Evolutionary conservation across 495 filamentous ascomycete genomes (phyloP).

Genomic region (Pseudomonodictys pantanalensis): DNA sequence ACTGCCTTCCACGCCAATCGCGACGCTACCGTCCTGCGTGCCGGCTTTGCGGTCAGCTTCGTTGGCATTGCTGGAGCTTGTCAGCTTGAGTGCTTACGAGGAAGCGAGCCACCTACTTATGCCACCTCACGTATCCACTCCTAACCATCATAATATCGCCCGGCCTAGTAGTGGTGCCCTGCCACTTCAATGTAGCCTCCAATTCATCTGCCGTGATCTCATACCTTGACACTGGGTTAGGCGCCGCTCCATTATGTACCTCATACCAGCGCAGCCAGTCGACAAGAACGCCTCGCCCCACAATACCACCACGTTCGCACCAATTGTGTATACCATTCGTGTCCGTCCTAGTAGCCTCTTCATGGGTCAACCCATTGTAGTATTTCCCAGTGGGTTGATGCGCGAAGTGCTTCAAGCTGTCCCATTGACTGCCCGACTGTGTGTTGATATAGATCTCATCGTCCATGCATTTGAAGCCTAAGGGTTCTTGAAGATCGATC

Average conservation of each 20-base stretch:
- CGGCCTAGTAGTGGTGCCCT: constrained; percentile 45
- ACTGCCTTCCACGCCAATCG: constrained; percentile 41
- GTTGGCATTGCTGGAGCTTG: constrained; percentile 32
- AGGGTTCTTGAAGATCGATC: constrained; percentile 44
- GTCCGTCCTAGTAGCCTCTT: constrained; percentile 5
- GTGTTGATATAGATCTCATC: constrained; percentile 51
- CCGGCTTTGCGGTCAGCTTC: constrained; percentile 37
- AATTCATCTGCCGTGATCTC: constrained; percentile 38
- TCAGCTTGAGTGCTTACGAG: background rate
- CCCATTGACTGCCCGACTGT: constrained; percentile 47
- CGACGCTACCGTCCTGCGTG: constrained; percentile 31
- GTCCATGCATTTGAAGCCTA: constrained; percentile 35
- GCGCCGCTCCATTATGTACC: constrained; percentile 15
- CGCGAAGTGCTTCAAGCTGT: constrained; percentile 42
- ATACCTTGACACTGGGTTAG: constrained; percentile 25
- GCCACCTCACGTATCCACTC: constrained; percentile 42
- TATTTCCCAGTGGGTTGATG: constrained; percentile 48
- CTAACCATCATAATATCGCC: constrained; percentile 50
- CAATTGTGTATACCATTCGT: constrained; percentile 37
- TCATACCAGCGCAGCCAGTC: constrained; percentile 48
- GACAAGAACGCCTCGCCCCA: constrained; percentile 55
- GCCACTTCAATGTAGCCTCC: constrained; percentile 36
- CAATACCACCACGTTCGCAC: constrained; percentile 48
- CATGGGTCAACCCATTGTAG: constrained; percentile 52
- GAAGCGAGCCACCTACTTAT: constrained; percentile 4